phyloP scores from a whole-genome alignment of 179 eudicot species.

The Spinacia oleracea region DNA sequence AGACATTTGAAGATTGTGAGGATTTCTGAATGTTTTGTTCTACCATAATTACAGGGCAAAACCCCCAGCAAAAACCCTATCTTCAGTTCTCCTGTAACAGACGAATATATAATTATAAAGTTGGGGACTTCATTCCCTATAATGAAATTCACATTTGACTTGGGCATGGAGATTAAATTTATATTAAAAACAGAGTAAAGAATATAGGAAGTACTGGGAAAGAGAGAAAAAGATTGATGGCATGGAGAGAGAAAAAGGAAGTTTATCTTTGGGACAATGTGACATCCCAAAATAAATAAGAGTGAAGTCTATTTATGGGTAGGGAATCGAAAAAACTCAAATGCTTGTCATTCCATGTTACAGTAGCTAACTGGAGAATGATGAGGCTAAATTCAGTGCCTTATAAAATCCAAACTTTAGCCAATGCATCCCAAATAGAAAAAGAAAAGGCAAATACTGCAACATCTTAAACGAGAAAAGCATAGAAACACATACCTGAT shows the following conservation, averaged over 20 bases:
- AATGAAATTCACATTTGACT: not conserved
- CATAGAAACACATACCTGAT: conserved; percentile 39
- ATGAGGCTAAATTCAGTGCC: not conserved
- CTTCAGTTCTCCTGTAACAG: too few species aligned
- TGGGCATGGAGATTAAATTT: not conserved
- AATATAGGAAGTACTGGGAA: not conserved
- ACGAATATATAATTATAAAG: too few species aligned
- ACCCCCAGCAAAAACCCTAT: not conserved
- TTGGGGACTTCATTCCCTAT: not conserved
- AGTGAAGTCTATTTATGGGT: not conserved
- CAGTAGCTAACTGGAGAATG: not conserved
- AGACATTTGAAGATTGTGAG: not conserved
- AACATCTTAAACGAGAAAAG: not conserved
- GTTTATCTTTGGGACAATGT: not conserved
- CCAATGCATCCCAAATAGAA: not conserved
- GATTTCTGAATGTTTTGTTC: not conserved
- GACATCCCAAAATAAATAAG: not conserved
- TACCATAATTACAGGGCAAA: not conserved
- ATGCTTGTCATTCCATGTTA: not conserved
- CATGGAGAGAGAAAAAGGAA: not conserved
- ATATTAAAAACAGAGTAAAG: not conserved
- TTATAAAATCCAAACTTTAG: not conserved
- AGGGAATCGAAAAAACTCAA: not conserved
- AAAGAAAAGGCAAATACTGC: not conserved
- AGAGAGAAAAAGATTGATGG: not conserved